Conservation (phyloP, 1,284 basidiomycete genomes). For the Mycosarcoma maydis region DNA sequence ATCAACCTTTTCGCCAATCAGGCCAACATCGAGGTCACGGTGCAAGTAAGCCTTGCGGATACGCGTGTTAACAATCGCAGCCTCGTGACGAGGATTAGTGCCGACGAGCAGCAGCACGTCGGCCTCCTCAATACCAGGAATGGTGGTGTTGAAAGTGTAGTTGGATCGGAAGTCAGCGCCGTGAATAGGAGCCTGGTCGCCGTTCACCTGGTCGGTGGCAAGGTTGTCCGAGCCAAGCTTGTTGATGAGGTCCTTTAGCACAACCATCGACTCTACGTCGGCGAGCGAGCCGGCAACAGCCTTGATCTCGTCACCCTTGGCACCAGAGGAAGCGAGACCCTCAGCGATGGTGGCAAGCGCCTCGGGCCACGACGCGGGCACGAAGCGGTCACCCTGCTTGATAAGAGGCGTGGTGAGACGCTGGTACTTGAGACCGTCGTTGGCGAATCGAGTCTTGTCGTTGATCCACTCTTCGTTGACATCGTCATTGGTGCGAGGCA, state of each 20-base stretch:
- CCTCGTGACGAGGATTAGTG: conserved; percentile 97
- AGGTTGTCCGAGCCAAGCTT: conserved; percentile 95
- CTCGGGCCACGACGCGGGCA: conserved; percentile 90
- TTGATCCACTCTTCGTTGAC: conserved; percentile 99
- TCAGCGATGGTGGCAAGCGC: conserved; percentile 82
- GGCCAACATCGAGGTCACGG: conserved; percentile 82
- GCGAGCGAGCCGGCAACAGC: conserved; percentile 91
- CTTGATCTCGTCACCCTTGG: conserved; percentile 93
- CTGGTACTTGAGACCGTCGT: conserved; percentile 95
- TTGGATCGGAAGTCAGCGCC: conserved; percentile 93
- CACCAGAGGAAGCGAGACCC: conserved; percentile 82
- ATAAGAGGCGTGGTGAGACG: conserved; percentile 91
- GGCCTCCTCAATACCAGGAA: conserved; percentile 88
- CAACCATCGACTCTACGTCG: conserved; percentile 92
- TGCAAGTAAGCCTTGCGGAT: conserved; percentile 94
- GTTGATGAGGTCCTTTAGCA: conserved; percentile 93
- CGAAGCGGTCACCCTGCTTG: conserved; percentile 90
- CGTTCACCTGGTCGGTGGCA: conserved; percentile 79
- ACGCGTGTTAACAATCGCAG: conserved; percentile 94
- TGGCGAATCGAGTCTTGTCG: conserved; percentile 97
- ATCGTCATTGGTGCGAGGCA: conserved; percentile 95
- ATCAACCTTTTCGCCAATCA: conserved; percentile 90
- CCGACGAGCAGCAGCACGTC: conserved; percentile 94
- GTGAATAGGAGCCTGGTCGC: conserved; percentile 75
- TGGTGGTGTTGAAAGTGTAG: conserved; percentile 96